Base-by-base conservation (phyloP, 768 basidiomycete species). In the Crassisporium funariophilum region DNA sequence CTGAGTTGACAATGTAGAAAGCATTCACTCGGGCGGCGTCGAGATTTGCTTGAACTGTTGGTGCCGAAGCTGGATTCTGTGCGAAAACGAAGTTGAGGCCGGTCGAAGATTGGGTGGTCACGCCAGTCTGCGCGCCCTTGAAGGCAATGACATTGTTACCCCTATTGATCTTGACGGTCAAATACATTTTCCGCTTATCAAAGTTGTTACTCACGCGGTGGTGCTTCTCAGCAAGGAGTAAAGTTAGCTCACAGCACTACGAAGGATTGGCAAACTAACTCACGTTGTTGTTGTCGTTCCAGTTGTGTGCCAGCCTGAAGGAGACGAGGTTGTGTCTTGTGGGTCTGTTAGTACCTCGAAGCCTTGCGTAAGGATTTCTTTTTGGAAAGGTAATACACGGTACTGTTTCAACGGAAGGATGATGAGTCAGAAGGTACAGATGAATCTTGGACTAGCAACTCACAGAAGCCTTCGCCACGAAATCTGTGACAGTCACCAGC, bases 1-100 rank as follows among this genome's bases (percentile, higher is more conserved):
- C 68, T 41, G 70, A 68, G 70, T 84, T 84, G 60, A 76, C 74
- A 35, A 82, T 61, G 63, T 81, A 85, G 68, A 84, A 84, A 8
- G 69, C 69, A 51, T 78, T 78, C 6, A 74, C 73, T 15, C 74
- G 67, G 2, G 80, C 81, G 16, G 81, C 75, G 43, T 79, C 69
- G 41, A 77, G 56, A 61, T 83, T 82, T 38, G 41, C 71, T 1
- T 52, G 22, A 41, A 42, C 70, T 3, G 63, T 76, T 19, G 71
- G 81, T 3, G 63, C 62, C 11, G 47, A 35, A 25, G 16, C 60
- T 22, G 67, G 52, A 57, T 68, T 53, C 40, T 69, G 67, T 1
- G 61, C 50, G 55, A 65, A 76, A 53, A 60, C 60, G 64, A 78
- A 79, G 39, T 65, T 66, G n/a, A 68, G 62, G 4, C 57, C 66